Evolutionary conservation across 345 rosid genomes (phyloP).

Genomic region (Odontarrhena argentea): DNA sequence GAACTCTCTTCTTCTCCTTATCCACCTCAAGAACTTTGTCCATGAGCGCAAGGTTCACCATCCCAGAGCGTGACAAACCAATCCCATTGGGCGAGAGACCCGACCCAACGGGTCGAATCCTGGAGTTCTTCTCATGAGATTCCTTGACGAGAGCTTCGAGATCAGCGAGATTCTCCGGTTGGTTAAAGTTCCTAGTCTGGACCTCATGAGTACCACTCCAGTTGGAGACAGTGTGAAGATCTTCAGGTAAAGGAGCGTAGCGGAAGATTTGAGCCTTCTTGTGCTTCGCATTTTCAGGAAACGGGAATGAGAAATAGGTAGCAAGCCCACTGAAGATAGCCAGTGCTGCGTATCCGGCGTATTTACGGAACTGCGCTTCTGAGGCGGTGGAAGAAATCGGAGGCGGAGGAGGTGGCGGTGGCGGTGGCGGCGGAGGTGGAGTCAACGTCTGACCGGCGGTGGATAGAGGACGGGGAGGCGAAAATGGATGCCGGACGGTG

Average conservation of each 20-base stretch:
- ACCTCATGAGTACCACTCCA: constrained; percentile 99
- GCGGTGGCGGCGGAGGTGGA: constrained; percentile 41
- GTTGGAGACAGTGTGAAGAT: constrained; percentile 90
- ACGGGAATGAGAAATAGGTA: constrained; percentile 90
- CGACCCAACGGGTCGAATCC: constrained; percentile 92
- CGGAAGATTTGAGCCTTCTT: constrained; percentile 90
- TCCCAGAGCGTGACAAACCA: constrained; percentile 82
- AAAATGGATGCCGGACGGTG: constrained; percentile 32
- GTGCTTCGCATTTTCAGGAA: constrained; percentile 77
- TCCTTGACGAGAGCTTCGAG: constrained; percentile 72
- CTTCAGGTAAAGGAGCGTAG: constrained; percentile 89
- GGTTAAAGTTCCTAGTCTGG: constrained; percentile 79
- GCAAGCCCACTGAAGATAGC: constrained; percentile 73
- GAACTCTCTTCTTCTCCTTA: constrained; percentile 76
- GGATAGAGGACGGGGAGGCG: constrained; percentile 46
- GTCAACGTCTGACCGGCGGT: constrained; percentile 37
- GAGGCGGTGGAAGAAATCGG: constrained; percentile 54
- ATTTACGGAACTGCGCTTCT: constrained; percentile 70
- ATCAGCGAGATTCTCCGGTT: constrained; percentile 72
- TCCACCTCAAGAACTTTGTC: constrained; percentile 83
- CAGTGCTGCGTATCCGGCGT: constrained; percentile 86
- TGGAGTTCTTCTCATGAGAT: constrained; percentile 52
- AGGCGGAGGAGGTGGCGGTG: constrained; percentile 32
- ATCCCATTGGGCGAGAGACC: constrained; percentile 93
- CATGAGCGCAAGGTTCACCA: constrained; percentile 88